These are phyloP conservation scores for Pterulicium gracile DNA, from an alignment of 1,284 basidiomycete species.

Conservation along the genomic window DNA sequence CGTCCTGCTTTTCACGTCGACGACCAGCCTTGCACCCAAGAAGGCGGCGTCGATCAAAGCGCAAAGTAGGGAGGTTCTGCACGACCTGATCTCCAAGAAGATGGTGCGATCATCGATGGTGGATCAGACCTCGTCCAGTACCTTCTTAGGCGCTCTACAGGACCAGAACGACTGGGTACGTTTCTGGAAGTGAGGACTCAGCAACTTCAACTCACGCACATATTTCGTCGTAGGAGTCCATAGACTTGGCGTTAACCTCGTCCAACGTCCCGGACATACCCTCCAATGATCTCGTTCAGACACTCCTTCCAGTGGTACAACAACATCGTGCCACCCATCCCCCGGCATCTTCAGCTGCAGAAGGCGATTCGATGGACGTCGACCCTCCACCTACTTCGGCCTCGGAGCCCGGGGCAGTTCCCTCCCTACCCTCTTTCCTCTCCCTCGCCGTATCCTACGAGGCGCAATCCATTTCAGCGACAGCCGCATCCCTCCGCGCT, in stretches of 20 bases:
- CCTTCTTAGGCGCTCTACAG: background rate
- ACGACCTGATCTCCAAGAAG: background rate
- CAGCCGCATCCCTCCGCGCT: background rate
- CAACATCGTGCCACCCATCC: background rate
- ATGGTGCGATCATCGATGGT: background rate
- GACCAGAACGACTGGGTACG: background rate
- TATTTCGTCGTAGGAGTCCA: background rate
- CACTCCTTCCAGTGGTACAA: background rate
- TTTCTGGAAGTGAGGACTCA: background rate
- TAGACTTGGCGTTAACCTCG: background rate
- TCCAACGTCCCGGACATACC: conserved; percentile 1
- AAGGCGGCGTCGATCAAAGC: background rate
- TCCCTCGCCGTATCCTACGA: background rate
- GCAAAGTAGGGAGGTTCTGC: background rate
- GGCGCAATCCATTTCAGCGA: background rate
- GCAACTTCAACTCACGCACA: background rate
- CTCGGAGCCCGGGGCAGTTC: background rate
- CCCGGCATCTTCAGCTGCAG: background rate
- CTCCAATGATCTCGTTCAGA: background rate
- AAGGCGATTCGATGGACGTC: background rate
- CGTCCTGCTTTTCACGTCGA: background rate
- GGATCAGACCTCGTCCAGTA: background rate
- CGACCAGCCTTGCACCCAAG: background rate
- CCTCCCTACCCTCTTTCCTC: background rate
- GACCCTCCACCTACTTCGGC: background rate